These are phyloP conservation scores for Medicago lupulina DNA, from an alignment of 306 rosid genomes.

Conservation along the genomic window DNA sequence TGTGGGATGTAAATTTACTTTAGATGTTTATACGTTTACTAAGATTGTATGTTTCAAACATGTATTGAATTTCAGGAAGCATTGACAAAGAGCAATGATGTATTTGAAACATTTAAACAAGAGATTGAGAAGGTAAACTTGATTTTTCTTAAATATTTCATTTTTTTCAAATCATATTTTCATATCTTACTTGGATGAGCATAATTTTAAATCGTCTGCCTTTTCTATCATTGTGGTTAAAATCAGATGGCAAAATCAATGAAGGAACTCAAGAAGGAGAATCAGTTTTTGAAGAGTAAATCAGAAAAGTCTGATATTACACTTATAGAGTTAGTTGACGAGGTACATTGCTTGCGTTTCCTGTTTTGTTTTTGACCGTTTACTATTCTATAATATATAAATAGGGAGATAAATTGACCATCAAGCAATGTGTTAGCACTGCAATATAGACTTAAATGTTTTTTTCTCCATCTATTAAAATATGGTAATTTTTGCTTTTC, in stretches of 20 bases:
- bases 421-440: neutral
- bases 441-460: neutral
- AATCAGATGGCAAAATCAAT: constrained; percentile 88
- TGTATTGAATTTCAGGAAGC: constrained; percentile 75
- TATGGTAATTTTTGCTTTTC: neutral
- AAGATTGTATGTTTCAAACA: constrained; percentile 24
- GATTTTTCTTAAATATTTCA: constrained; percentile 30
- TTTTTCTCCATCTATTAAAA: neutral
- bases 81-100: constrained; percentile 85
- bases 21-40: constrained; percentile 6
- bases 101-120: constrained; percentile 88
- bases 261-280: constrained; percentile 97
- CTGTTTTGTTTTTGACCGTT: constrained; percentile 11
- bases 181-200: constrained; percentile 32
- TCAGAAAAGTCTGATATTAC: constrained; percentile 83
- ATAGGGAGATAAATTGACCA: too few relatives aligned
- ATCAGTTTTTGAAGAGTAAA: constrained; percentile 88
- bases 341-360: constrained; percentile 56
- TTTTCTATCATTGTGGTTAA: constrained; percentile 45
- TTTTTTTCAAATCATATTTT: constrained; percentile 29
- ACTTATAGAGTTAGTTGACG: constrained; percentile 83
- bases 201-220: constrained; percentile 27
- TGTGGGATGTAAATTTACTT: too few relatives aligned
- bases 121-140: constrained; percentile 85
- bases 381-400: constrained; percentile 1